These are phyloP conservation scores for Didymella glomerata DNA, from an alignment of 2,329 filamentous ascomycete species.

Conservation along the genomic window DNA sequence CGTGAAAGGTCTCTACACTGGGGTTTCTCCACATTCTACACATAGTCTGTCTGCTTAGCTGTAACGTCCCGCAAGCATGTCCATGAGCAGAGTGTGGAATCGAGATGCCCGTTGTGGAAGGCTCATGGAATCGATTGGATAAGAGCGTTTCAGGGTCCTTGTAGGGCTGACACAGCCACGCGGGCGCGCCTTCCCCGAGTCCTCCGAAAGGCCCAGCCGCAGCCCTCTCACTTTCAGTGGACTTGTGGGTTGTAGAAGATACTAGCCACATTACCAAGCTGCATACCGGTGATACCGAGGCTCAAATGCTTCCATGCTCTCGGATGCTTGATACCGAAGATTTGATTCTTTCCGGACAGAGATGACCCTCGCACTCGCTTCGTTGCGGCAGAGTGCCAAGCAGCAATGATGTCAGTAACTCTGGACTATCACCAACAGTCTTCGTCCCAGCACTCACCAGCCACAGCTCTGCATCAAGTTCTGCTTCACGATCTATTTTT, in stretches of 20 bases:
- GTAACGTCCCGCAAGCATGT: constrained; percentile 20
- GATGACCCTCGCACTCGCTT: constrained; percentile 7
- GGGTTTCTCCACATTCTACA: constrained; percentile 10
- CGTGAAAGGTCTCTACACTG: constrained; percentile 2
- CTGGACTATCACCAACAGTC: constrained; percentile 11
- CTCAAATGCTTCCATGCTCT: not conserved
- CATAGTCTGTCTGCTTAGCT: constrained; percentile 25
- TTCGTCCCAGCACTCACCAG: constrained; percentile 11
- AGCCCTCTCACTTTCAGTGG: constrained; percentile 10
- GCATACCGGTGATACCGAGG: constrained; percentile 11
- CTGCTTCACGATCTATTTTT: constrained; percentile 37
- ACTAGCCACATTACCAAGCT: constrained; percentile 37
- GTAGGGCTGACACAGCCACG: constrained; percentile 24
- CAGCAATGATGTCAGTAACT: constrained; percentile 38
- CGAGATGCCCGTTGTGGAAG: constrained; percentile 14
- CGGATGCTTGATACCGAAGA: not conserved
- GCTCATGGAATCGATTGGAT: constrained; percentile 9
- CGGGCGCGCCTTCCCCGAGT: constrained; percentile 29
- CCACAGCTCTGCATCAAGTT: constrained; percentile 18
- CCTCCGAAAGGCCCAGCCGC: constrained; percentile 12
- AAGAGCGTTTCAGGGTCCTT: constrained; percentile 16
- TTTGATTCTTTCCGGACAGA: not conserved
- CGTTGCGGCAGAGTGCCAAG: constrained; percentile 17
- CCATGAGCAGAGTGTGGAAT: constrained; percentile 11
- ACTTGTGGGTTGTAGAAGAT: constrained; percentile 15